Evolutionary conservation across 2,329 filamentous ascomycete genomes (phyloP).

Genomic region (Cordyceps militaris): DNA sequence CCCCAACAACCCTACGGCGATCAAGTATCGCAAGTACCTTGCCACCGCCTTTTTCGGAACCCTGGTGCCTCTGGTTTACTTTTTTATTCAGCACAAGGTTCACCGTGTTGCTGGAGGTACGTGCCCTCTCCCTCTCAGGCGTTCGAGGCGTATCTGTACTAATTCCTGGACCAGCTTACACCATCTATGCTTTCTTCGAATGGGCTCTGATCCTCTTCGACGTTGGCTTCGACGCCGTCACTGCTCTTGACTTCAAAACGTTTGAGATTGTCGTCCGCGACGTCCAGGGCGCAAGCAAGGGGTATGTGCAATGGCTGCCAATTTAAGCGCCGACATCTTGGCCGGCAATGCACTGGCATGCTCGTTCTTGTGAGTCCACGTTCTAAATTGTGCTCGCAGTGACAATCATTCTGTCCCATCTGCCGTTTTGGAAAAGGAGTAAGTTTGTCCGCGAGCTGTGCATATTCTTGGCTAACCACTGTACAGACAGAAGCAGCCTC

Average conservation of each 20-base stretch:
- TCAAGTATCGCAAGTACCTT: slow-evolving; percentile 84
- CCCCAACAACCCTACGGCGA: slow-evolving; percentile 71
- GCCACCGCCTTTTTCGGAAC: slow-evolving; percentile 83
- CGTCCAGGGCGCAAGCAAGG: slow-evolving; percentile 84
- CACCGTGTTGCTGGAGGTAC: slow-evolving; percentile 87
- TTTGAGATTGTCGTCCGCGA: slow-evolving; percentile 87
- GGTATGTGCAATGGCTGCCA: slow-evolving; percentile 97
- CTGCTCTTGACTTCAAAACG: slow-evolving; percentile 80
- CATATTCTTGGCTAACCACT: slow-evolving; percentile 17
- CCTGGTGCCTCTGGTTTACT: slow-evolving; percentile 85
- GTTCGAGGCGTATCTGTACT: slow-evolving; percentile 4
- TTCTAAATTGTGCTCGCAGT: slow-evolving; percentile 41
- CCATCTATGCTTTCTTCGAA: slow-evolving; percentile 95
- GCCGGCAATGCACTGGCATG: slow-evolving; percentile 27
- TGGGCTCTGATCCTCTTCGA: slow-evolving; percentile 94
- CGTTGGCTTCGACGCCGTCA: slow-evolving; percentile 93
- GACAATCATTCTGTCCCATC: slow-evolving; percentile 39
- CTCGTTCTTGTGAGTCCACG: slow-evolving; percentile 19
- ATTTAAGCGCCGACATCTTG: slow-evolving; percentile 53
- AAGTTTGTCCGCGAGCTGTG: slow-evolving; percentile 33
- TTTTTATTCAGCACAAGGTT: slow-evolving; percentile 98
- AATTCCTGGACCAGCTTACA: slow-evolving; percentile 63
- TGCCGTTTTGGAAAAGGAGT: slow-evolving; percentile 64
- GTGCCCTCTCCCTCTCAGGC: slow-evolving; percentile 23
- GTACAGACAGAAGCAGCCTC: slow-evolving; percentile 65